Percentiles rank a stretch among this genome's conserved stretches.
phyloP scores from a whole-genome alignment of 2,329 filamentous ascomycete genomes.

The Sporothrix pallida region DNA sequence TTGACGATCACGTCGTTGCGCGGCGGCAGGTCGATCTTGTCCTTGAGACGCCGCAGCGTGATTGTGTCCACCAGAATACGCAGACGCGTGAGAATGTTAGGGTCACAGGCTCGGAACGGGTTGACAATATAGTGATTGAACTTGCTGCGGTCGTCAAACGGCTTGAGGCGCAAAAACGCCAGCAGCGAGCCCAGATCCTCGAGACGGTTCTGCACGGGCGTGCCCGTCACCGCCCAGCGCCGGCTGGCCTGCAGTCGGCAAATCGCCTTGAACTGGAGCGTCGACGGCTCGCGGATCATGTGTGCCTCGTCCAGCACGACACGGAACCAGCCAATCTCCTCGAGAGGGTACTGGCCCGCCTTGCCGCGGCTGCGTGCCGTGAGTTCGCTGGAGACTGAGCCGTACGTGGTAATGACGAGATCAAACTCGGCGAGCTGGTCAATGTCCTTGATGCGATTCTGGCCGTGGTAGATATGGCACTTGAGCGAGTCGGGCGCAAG shows the following conservation, averaged over 20 bases:
- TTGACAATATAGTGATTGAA: slow-evolving; percentile 82
- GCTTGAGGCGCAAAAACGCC: slow-evolving; percentile 81
- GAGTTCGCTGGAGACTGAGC: slow-evolving; percentile 82
- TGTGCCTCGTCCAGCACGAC: slow-evolving; percentile 95
- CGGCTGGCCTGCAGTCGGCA: slow-evolving; percentile 78
- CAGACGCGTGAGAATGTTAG: slow-evolving; percentile 81
- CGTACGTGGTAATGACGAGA: slow-evolving; percentile 90
- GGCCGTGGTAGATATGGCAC: slow-evolving; percentile 87
- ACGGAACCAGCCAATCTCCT: slow-evolving; percentile 87
- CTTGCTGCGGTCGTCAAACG: slow-evolving; percentile 77
- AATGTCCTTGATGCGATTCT: slow-evolving; percentile 72
- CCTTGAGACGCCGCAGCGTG: slow-evolving; percentile 87
- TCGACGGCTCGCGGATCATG: slow-evolving; percentile 84
- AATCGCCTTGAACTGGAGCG: slow-evolving; percentile 82
- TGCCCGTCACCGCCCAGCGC: slow-evolving; percentile 97
- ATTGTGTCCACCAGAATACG: slow-evolving; percentile 93
- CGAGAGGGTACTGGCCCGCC: slow-evolving; percentile 67
- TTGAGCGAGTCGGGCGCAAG: slow-evolving; percentile 67
- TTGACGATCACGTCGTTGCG: slow-evolving; percentile 74
- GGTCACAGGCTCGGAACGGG: slow-evolving; percentile 86
- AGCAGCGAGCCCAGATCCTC: slow-evolving; percentile 88
- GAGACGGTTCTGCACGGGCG: slow-evolving; percentile 90
- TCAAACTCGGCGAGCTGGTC: slow-evolving; percentile 75
- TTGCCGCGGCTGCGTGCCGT: slow-evolving; percentile 67
- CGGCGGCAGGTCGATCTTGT: slow-evolving; percentile 81